Conservation (phyloP, 2,329 filamentous ascomycete genomes). For the Verticillium zaregamsianum region DNA sequence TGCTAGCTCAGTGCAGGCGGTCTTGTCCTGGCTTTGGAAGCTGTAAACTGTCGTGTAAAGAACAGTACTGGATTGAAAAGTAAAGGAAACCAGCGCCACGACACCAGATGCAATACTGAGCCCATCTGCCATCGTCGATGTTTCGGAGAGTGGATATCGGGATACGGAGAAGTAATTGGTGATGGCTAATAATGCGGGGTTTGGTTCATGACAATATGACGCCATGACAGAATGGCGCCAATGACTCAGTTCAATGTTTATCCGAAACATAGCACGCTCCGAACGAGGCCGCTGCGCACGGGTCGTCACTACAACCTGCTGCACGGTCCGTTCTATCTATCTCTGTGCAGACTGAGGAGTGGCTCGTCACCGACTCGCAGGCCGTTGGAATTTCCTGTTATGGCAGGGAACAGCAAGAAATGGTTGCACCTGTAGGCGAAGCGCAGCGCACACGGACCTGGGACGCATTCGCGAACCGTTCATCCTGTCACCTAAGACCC, state of each 20-base stretch:
- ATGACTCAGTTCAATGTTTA: background rate
- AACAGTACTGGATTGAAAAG: slow-evolving; percentile 30
- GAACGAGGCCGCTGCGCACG: too few species aligned
- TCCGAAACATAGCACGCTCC: too few species aligned
- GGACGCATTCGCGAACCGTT: too few species aligned
- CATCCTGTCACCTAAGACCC: too few species aligned
- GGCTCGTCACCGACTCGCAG: too few species aligned
- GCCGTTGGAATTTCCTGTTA: too few species aligned
- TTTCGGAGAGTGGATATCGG: background rate
- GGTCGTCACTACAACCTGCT: too few species aligned
- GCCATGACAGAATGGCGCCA: background rate
- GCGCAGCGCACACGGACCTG: too few species aligned
- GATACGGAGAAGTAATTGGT: background rate
- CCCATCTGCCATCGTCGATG: background rate
- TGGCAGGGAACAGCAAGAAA: too few species aligned
- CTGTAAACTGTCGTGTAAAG: slow-evolving; percentile 33
- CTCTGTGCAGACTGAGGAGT: too few species aligned
- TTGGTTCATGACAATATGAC: background rate
- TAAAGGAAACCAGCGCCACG: slow-evolving; percentile 30
- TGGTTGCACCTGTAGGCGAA: too few species aligned
- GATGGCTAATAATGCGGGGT: background rate
- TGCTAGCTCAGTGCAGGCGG: background rate
- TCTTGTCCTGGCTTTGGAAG: slow-evolving; percentile 21
- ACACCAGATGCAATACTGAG: slow-evolving; percentile 24
- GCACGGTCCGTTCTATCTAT: too few species aligned